These are phyloP conservation scores for Alternaria arbusti DNA, from an alignment of 2,329 filamentous ascomycete genomes.

Conservation along the genomic window DNA sequence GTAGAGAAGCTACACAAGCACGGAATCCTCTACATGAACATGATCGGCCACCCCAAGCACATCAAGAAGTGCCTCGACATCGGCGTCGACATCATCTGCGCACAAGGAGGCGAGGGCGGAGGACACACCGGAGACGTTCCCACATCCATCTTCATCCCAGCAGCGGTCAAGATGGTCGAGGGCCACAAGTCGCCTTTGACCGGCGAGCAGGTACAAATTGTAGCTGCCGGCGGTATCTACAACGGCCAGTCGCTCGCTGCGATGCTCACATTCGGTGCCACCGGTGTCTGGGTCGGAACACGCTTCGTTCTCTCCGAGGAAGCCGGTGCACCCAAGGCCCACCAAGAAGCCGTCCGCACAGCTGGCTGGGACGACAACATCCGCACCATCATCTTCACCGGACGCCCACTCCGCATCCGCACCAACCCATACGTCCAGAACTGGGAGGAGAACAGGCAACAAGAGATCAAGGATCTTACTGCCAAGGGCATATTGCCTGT, in stretches of 20 bases:
- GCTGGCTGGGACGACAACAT: constrained; percentile 94
- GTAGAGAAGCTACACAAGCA: constrained; percentile 88
- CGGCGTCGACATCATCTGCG: constrained; percentile 95
- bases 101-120: constrained; percentile 96
- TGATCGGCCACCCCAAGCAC: constrained; percentile 99
- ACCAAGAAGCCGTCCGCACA: constrained; percentile 94
- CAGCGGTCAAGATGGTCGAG: constrained; percentile 81
- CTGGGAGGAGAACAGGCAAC: constrained; percentile 91
- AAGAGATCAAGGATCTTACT: constrained; percentile 92
- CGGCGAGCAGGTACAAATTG: constrained; percentile 84
- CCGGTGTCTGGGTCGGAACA: constrained; percentile 95
- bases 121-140: constrained; percentile 95
- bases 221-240: constrained; percentile 93
- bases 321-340: constrained; percentile 88
- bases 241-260: constrained; percentile 91
- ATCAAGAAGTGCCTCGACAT: constrained; percentile 90
- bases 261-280: constrained; percentile 88
- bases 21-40: constrained; percentile 98
- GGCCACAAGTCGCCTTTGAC: constrained; percentile 86
- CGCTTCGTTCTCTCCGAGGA: constrained; percentile 94
- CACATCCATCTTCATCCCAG: constrained; percentile 89
- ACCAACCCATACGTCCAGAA: constrained; percentile 92
- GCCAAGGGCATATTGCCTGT: constrained; percentile 89
- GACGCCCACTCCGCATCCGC: constrained; percentile 89
- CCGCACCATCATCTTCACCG: constrained; percentile 98